Evolutionary conservation across 345 rosid genomes (phyloP).

Genomic region (Rhizophora mangle): DNA sequence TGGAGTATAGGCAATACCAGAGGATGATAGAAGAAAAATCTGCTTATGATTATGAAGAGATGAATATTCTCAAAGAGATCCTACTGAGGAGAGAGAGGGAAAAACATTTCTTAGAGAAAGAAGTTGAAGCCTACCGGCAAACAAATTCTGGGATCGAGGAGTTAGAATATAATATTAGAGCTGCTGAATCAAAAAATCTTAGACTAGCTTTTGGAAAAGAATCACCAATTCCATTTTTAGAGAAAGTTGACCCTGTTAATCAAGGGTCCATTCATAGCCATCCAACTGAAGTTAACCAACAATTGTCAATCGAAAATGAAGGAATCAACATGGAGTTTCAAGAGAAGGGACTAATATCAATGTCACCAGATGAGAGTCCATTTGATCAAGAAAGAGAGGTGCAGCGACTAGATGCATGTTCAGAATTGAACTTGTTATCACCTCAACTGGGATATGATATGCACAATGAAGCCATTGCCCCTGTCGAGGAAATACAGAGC

Average conservation of each 20-base stretch:
- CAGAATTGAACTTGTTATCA: slow-evolving; percentile 10
- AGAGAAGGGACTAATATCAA: slow-evolving; percentile 21
- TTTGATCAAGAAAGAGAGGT: slow-evolving; percentile 14
- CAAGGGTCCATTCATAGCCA: slow-evolving; percentile 14
- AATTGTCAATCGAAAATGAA: slow-evolving; percentile 8
- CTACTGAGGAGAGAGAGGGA: slow-evolving; percentile 70
- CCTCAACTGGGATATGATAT: slow-evolving; percentile 7
- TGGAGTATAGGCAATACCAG: slow-evolving; percentile 84
- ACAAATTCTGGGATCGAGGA: slow-evolving; percentile 39
- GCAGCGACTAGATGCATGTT: slow-evolving; percentile 15
- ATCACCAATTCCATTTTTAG: slow-evolving; percentile 32
- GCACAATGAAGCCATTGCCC: slow-evolving; percentile 25
- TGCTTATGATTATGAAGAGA: slow-evolving; percentile 82
- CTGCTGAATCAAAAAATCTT: slow-evolving; percentile 20
- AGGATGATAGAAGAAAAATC: slow-evolving; percentile 85
- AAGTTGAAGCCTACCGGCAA: slow-evolving; percentile 65
- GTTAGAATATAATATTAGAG: slow-evolving; percentile 27
- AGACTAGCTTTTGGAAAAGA: slow-evolving; percentile 41
- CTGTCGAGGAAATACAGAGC: slow-evolving; percentile 21
- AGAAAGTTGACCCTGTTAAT: slow-evolving; percentile 27
- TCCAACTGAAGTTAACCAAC: slow-evolving; percentile 1
- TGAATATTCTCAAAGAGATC: slow-evolving; percentile 79
- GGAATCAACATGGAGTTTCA: slow-evolving; percentile 18
- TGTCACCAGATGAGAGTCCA: slow-evolving; percentile 17
- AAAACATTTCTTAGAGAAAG: slow-evolving; percentile 71